Evolutionary conservation across 768 basidiomycete genomes (phyloP).

Genomic region (Hericium alpestre): DNA sequence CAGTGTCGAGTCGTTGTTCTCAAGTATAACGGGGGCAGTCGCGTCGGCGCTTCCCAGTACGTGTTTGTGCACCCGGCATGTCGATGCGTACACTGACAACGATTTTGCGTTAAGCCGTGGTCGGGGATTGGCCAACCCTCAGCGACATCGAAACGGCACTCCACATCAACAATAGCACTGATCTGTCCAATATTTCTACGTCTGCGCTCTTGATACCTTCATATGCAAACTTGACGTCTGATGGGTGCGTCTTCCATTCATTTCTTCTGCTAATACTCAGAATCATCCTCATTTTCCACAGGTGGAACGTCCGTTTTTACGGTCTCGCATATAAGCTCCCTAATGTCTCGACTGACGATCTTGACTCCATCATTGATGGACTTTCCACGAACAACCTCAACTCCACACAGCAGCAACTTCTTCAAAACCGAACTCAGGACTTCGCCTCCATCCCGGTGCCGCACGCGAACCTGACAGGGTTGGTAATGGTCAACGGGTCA

Average conservation of each 20-base stretch:
- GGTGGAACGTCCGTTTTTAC: constrained; percentile 19
- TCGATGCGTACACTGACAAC: background rate
- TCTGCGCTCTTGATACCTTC: constrained; percentile 13
- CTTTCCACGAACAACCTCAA: constrained; percentile 13
- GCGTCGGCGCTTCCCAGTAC: constrained; percentile 5
- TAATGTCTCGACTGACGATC: constrained; percentile 11
- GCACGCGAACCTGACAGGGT: background rate
- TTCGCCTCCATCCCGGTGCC: background rate
- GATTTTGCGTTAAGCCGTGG: constrained; percentile 6
- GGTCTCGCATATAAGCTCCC: constrained; percentile 16
- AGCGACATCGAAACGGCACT: constrained; percentile 16
- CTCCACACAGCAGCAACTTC: background rate
- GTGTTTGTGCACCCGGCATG: background rate
- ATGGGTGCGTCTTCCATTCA: background rate
- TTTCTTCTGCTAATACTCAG: background rate
- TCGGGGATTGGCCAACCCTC: constrained; percentile 15
- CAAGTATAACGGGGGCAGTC: constrained; percentile 4
- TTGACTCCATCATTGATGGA: constrained; percentile 15
- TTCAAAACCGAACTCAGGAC: background rate
- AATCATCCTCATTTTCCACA: background rate
- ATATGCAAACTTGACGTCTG: background rate
- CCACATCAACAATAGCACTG: constrained; percentile 7
- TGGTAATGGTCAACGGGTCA: constrained; percentile 7
- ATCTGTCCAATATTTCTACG: constrained; percentile 11
- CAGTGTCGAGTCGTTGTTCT: background rate